Base-by-base conservation (phyloP, 2,329 filamentous ascomycete genomes). In the Colletotrichum horii region DNA sequence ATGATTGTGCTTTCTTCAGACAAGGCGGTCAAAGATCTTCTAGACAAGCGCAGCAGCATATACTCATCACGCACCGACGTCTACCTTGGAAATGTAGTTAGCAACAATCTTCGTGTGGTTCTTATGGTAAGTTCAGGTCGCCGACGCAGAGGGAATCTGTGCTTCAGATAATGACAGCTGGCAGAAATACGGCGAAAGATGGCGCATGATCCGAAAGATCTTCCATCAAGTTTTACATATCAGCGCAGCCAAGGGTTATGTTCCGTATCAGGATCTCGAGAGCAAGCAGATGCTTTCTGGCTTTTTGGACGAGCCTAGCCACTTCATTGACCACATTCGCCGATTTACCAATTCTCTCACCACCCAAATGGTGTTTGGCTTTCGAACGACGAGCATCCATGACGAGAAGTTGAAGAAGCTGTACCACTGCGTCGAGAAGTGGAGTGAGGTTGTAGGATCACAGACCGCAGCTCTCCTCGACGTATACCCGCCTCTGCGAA, bases 311-410 rank as follows among this genome's bases (percentile, higher is more conserved):
- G 60, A 82, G 3, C 89, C 89, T 0, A 77, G 87, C 1, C 75
- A 82, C 11, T 87, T 89, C 71, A 74, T 87, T 9, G 77, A 86
- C 16, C 85, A 89, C 71, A 84, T 90, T 22, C 82, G 88, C 9
- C 84, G 88, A 2, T 91, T 89, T 77, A 85, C 87, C 4, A 87
- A 87, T 61, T 85, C 89, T 1, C 79, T 90, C 4, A 88, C 87
- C 0, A 90, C 88, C 0, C 85, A 84, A 3, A 89, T 90, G 84
- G 83, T 88, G 2, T 91, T 88, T 70, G 88, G 88, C 6, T 89
- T 83, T 76, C 85, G 88, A 12, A 84, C 84, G 2, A 79, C 83
- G 0, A 85, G 80, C 3, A 84, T 87, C 78, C 82, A 87, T 7
- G 85, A 89, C 48, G 77, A 81, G 3, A 85, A 85, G 48, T 83